These are phyloP conservation scores for Wickerhamomyces pijperi DNA, from an alignment of 805 yeast genomes.

Conservation along the genomic window DNA sequence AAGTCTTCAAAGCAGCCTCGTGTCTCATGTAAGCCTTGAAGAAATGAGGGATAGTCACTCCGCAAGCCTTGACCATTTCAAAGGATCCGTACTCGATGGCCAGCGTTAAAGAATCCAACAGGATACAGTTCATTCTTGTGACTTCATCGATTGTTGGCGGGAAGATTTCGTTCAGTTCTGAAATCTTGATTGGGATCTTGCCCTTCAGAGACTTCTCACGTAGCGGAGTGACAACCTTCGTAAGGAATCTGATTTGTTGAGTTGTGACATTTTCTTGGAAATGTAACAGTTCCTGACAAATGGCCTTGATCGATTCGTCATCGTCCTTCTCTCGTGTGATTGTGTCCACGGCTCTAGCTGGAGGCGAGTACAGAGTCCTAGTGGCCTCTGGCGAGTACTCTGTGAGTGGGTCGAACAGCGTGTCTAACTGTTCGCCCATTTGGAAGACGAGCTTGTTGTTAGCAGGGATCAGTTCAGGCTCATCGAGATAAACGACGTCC, in stretches of 20 bases:
- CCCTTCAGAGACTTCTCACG: conserved; percentile 57
- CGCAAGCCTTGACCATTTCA: conserved; percentile 74
- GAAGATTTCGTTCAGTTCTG: conserved; percentile 64
- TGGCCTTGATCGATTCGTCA: conserved; percentile 31
- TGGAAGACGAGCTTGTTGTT: conserved; percentile 70
- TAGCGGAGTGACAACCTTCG: conserved; percentile 67
- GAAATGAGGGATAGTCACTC: conserved; percentile 76
- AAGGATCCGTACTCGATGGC: conserved; percentile 62
- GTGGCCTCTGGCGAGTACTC: conserved; percentile 91
- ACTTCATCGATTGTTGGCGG: conserved; percentile 96
- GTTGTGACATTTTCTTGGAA: conserved; percentile 65
- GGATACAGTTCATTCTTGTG: conserved; percentile 78
- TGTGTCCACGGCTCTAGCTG: conserved; percentile 31
- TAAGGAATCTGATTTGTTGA: conserved; percentile 62
- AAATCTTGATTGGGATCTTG: conserved; percentile 37
- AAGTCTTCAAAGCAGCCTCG: conserved; percentile 78
- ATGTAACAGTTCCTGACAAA: conserved; percentile 54
- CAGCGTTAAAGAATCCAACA: conserved; percentile 59
- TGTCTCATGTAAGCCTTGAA: conserved; percentile 90
- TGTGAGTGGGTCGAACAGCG: conserved; percentile 76
- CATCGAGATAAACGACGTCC: conserved; percentile 65
- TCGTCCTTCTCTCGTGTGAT: conserved; percentile 16
- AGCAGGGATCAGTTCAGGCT: conserved; percentile 38
- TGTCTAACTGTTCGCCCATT: conserved; percentile 80
- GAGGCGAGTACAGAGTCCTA: conserved; percentile 53